Percentiles rank a stretch among this genome's conserved stretches.
Conservation (phyloP, 1,284 basidiomycete genomes). For the Somion occarium region DNA sequence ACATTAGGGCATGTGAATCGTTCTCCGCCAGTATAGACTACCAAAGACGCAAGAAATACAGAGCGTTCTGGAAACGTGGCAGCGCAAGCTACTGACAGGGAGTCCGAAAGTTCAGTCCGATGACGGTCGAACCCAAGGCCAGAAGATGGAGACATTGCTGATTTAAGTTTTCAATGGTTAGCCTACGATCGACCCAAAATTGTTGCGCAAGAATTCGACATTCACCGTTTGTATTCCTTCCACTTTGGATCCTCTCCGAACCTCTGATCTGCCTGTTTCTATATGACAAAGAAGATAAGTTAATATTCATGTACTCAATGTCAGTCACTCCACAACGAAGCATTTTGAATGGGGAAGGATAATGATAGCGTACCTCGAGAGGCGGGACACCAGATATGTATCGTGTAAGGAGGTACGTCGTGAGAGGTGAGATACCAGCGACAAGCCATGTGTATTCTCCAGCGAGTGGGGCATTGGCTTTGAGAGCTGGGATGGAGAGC, state of each 20-base stretch:
- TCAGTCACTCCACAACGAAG: background rate
- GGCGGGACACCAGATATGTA: slow-evolving; percentile 68
- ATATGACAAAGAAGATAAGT: slow-evolving; percentile 4
- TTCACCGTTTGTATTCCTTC: slow-evolving; percentile 62
- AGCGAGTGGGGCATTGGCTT: slow-evolving; percentile 40
- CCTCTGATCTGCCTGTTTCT: slow-evolving; percentile 57
- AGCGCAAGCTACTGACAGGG: too few relatives aligned
- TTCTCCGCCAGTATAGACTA: too few relatives aligned
- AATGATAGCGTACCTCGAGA: slow-evolving; percentile 42
- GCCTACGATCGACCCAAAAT: too few relatives aligned
- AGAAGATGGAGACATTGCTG: slow-evolving; percentile 34
- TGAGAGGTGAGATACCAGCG: slow-evolving; percentile 57
- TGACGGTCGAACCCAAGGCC: slow-evolving; percentile 25
- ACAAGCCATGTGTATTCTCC: slow-evolving; percentile 41
- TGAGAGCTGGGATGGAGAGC: slow-evolving; percentile 47
- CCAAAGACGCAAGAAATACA: too few relatives aligned
- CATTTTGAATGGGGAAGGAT: too few relatives aligned
- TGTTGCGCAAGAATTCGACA: too few relatives aligned
- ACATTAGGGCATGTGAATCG: too few relatives aligned
- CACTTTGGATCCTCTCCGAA: slow-evolving; percentile 61
- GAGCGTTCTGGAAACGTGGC: too few relatives aligned
- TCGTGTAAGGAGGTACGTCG: slow-evolving; percentile 58
- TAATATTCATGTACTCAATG: background rate
- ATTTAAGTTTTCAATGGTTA: too few relatives aligned
- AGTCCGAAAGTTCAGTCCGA: too few relatives aligned